These are phyloP conservation scores for Hirschfeldia incana DNA, from an alignment of 345 rosid species.

Conservation along the genomic window DNA sequence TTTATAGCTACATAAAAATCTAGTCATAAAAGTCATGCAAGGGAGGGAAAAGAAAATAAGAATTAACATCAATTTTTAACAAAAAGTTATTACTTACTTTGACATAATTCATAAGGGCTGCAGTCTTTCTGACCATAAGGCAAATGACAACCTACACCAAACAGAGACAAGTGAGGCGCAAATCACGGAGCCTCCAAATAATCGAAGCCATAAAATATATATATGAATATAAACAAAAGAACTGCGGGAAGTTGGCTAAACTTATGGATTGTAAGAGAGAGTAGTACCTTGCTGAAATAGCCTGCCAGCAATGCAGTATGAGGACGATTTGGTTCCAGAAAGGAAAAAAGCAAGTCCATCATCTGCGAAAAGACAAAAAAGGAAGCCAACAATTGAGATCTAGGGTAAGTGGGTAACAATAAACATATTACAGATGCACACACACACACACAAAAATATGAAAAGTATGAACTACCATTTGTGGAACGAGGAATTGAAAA, in stretches of 20 bases:
- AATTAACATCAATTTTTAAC: constrained; percentile 1
- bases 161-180: constrained; percentile 24
- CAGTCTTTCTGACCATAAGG: constrained; percentile 92
- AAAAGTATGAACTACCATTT: constrained; percentile 1
- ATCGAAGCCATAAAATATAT: constrained; percentile 10
- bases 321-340: constrained; percentile 80
- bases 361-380: constrained; percentile 52
- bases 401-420: background rate
- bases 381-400: constrained; percentile 19
- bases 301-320: constrained; percentile 94
- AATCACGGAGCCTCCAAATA: constrained; percentile 5
- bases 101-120: constrained; percentile 89
- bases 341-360: constrained; percentile 91
- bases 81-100: constrained; percentile 53
- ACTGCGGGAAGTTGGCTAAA: background rate
- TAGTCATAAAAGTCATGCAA: background rate
- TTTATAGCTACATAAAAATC: background rate
- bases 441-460: background rate
- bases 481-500: background rate
- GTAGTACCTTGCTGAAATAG: constrained; percentile 90
- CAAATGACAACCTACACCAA: constrained; percentile 81
- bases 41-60: background rate
- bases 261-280: background rate
- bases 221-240: background rate
- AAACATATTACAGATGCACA: background rate